Conservation (phyloP, 495 filamentous ascomycete genomes). For the Xylaria longipes region DNA sequence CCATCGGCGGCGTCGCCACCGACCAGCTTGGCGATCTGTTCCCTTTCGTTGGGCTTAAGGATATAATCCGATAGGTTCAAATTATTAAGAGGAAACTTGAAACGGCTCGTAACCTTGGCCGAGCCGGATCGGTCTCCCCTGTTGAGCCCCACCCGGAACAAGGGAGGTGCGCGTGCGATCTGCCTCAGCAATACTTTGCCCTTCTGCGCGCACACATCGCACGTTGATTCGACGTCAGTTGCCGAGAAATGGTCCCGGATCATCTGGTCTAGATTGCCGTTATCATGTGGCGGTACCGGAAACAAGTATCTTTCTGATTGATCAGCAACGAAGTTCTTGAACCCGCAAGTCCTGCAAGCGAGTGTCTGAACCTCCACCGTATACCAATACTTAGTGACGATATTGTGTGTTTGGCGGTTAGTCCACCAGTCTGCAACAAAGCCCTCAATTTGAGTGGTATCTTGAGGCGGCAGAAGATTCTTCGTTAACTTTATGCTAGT, state of each 20-base stretch:
- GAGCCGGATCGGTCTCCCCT: conserved; percentile 11
- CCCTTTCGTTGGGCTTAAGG: conserved; percentile 7
- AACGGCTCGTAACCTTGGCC: not conserved
- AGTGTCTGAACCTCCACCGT: conserved; percentile 39
- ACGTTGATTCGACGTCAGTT: not conserved
- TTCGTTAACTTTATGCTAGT: conserved; percentile 37
- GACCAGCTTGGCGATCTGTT: conserved; percentile 22
- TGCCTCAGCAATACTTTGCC: conserved; percentile 6
- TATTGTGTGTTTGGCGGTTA: conserved; percentile 35
- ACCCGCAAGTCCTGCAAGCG: conserved; percentile 38
- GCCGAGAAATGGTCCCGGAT: not conserved
- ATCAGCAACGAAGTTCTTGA: conserved; percentile 25
- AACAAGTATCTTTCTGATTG: conserved; percentile 14
- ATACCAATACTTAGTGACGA: conserved; percentile 49
- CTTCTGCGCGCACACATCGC: not conserved
- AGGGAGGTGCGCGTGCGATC: conserved; percentile 16
- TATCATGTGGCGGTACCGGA: not conserved
- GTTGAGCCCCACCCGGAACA: conserved; percentile 17
- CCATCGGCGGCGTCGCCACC: not conserved
- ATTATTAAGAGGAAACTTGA: conserved; percentile 7
- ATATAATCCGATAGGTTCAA: not conserved
- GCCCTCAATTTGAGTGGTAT: conserved; percentile 34
- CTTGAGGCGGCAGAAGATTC: conserved; percentile 22
- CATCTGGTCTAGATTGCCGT: not conserved
- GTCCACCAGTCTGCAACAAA: conserved; percentile 40